These are phyloP conservation scores for Diplodia mutila DNA, from an alignment of 2,329 filamentous ascomycete species.

Conservation along the genomic window DNA sequence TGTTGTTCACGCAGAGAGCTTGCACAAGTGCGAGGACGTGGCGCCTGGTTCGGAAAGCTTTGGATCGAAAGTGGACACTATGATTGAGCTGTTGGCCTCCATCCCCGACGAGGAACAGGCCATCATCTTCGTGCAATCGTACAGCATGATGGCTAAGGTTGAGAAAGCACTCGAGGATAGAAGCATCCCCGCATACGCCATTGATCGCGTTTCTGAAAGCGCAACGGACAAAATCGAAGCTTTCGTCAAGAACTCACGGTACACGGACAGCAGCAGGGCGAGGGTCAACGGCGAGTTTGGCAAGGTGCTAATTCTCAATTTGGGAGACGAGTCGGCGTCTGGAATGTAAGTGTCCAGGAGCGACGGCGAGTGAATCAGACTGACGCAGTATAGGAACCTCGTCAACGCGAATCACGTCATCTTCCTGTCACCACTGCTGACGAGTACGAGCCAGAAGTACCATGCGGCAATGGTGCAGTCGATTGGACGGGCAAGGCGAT, in stretches of 20 bases:
- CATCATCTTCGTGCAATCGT: constrained; percentile 60
- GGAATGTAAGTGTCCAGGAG: constrained; percentile 41
- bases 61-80: constrained; percentile 54
- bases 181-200: constrained; percentile 41
- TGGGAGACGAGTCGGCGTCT: constrained; percentile 61
- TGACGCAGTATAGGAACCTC: constrained; percentile 52
- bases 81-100: constrained; percentile 50
- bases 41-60: constrained; percentile 17
- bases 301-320: constrained; percentile 61
- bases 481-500: constrained; percentile 63
- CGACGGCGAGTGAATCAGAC: constrained; percentile 37
- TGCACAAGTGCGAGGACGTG: constrained; percentile 38
- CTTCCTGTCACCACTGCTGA: constrained; percentile 62
- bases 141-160: constrained; percentile 48
- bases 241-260: not conserved
- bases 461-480: constrained; percentile 64
- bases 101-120: constrained; percentile 51
- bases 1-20: constrained; percentile 44
- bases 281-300: constrained; percentile 22
- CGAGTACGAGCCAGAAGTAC: constrained; percentile 57
- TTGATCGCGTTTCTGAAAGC: constrained; percentile 35
- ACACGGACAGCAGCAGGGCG: constrained; percentile 13
- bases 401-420: constrained; percentile 67
- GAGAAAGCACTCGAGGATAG: constrained; percentile 37
- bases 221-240: not conserved